A percentile compares a stretch with the other conserved stretches of the same genome.
phyloP scores from a whole-genome alignment of 257 asterid genomes.

The Fraxinus quadrangulata region DNA sequence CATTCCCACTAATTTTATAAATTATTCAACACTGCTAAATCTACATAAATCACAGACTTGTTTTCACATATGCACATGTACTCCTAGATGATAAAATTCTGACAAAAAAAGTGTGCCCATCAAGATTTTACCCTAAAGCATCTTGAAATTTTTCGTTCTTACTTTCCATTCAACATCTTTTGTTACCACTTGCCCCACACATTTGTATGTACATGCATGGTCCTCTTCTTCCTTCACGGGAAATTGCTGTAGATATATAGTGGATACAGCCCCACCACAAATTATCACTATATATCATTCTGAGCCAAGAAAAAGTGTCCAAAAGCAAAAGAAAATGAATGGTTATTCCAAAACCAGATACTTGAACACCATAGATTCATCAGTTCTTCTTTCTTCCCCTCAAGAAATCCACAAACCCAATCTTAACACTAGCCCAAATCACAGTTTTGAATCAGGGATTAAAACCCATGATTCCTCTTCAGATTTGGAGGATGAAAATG shows the following conservation, averaged over 20 bases:
- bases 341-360: constrained; percentile 37
- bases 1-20: neutral
- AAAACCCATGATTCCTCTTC: constrained; percentile 16
- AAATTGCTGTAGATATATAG: neutral
- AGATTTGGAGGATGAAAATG: constrained; percentile 19
- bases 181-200: too few species aligned
- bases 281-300: neutral
- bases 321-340: constrained; percentile 23
- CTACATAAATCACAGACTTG: neutral
- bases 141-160: neutral
- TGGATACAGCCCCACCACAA: constrained; percentile 1
- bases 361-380: constrained; percentile 31
- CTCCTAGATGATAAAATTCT: neutral
- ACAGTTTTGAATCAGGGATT: neutral
- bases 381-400: constrained; percentile 30
- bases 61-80: neutral
- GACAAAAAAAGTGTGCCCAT: neutral
- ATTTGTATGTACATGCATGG: neutral
- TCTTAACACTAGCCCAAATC: constrained; percentile 20
- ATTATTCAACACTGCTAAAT: neutral
- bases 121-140: neutral
- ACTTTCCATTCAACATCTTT: too few species aligned
- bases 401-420: constrained; percentile 10
- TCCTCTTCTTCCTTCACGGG: neutral
- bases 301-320: constrained; percentile 12